These are phyloP conservation scores for Proliferodiscus dingleyae DNA, from an alignment of 2,329 filamentous ascomycete species.

Conservation along the genomic window DNA sequence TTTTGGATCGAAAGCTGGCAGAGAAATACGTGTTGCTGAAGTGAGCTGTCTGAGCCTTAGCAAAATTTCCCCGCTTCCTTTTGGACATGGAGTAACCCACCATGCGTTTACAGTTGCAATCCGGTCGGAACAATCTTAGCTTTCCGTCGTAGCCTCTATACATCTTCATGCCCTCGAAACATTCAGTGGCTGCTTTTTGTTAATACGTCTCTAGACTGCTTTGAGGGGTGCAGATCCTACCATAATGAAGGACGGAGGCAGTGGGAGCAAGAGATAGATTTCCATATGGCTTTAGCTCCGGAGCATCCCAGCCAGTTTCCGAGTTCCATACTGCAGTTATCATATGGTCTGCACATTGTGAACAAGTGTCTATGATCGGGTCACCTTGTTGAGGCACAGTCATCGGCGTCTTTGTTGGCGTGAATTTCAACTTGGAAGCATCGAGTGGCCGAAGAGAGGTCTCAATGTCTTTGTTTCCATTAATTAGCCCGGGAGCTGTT, in stretches of 20 bases:
- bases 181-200: conserved; percentile 79
- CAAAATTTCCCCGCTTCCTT: conserved; percentile 54
- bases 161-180: conserved; percentile 82
- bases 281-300: conserved; percentile 73
- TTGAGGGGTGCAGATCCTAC: too few relatives aligned
- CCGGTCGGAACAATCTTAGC: conserved; percentile 58
- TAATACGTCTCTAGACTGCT: too few relatives aligned
- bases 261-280: conserved; percentile 75
- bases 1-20: conserved; percentile 66
- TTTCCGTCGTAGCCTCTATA: conserved; percentile 69
- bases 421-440: conserved; percentile 56
- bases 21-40: conserved; percentile 61
- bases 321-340: conserved; percentile 65
- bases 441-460: conserved; percentile 41
- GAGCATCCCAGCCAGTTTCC: conserved; percentile 64
- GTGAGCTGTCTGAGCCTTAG: conserved; percentile 35
- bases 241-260: conserved; percentile 65
- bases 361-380: conserved; percentile 28
- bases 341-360: conserved; percentile 75
- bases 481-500: conserved; percentile 38
- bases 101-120: conserved; percentile 47
- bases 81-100: conserved; percentile 68
- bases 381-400: conserved; percentile 46
- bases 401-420: conserved; percentile 45
- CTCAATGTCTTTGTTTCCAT: conserved; percentile 58